These are phyloP conservation scores for Plasmodium fragile DNA, from an alignment of 169 alveolate species.

Conservation along the genomic window DNA sequence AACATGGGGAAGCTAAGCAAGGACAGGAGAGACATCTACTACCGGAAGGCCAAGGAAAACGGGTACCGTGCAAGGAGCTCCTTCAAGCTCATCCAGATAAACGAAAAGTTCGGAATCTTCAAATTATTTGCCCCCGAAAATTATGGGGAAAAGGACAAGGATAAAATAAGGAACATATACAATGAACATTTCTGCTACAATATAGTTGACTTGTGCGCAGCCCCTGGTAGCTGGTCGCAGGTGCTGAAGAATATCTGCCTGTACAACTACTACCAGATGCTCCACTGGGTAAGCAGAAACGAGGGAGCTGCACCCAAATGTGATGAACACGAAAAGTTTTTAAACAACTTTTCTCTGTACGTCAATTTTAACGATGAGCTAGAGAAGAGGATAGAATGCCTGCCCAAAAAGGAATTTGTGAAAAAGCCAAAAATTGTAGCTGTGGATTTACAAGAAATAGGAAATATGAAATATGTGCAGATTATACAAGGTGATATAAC, in stretches of 20 bases:
- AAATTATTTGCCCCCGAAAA: conserved; percentile 71
- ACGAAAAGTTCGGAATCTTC: conserved; percentile 92
- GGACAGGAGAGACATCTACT: conserved; percentile 96
- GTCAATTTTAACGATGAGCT: conserved; percentile 52
- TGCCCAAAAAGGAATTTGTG: conserved; percentile 62
- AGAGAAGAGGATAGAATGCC: conserved; percentile 33
- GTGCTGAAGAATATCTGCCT: conserved; percentile 83
- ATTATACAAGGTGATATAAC: conserved; percentile 98
- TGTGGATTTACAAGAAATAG: conserved; percentile 97
- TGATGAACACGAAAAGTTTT: conserved; percentile 68
- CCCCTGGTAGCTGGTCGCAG: conserved; percentile 99
- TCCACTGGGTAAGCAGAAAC: conserved; percentile 73
- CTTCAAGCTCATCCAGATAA: conserved; percentile 95
- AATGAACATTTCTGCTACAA: conserved; percentile 82
- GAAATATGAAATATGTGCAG: conserved; percentile 95
- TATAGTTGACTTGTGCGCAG: conserved; percentile 98
- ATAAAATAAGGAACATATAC: conserved; percentile 42
- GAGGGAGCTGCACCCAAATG: conserved; percentile 20
- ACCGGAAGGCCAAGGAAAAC: conserved; percentile 97
- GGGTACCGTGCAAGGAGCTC: conserved; percentile 98
- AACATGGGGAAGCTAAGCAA: conserved; percentile 93
- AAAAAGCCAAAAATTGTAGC: conserved; percentile 93
- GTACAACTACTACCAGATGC: conserved; percentile 77
- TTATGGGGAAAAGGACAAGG: conserved; percentile 23
- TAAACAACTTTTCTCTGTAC: conserved; percentile 69